Evolutionary conservation across 2,329 filamentous ascomycete genomes (phyloP).

Genomic region (Colletotrichum gloeosporioides): DNA sequence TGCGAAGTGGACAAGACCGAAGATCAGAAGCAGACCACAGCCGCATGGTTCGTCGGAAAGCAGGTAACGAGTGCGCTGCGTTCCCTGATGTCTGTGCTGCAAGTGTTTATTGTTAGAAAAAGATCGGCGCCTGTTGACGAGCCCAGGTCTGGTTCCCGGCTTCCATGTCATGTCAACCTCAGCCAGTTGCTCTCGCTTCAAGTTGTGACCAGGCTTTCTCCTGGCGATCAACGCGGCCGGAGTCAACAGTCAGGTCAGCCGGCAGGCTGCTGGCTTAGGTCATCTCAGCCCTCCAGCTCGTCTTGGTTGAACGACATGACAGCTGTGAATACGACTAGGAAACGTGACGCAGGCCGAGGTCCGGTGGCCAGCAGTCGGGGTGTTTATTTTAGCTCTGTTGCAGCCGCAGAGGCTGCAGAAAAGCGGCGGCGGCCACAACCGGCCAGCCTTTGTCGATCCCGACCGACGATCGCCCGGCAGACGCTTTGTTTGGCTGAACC

Average conservation of each 20-base stretch:
- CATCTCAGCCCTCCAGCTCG: neutral
- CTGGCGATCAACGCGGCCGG: neutral
- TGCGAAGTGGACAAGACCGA: neutral
- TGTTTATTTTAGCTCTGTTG: slow-evolving; percentile 12
- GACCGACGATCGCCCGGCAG: neutral
- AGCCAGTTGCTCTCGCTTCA: neutral
- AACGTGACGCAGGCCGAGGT: neutral
- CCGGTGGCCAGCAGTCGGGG: neutral
- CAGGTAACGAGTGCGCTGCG: neutral
- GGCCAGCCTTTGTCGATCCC: slow-evolving; percentile 1
- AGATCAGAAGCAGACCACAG: neutral
- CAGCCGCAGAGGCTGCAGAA: slow-evolving; percentile 10
- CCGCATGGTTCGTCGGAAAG: neutral
- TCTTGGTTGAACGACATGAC: neutral
- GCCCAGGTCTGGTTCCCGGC: neutral
- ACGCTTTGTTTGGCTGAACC: neutral
- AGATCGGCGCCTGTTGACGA: neutral
- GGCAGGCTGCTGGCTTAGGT: neutral
- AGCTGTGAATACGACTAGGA: neutral
- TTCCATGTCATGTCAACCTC: neutral
- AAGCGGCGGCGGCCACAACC: neutral
- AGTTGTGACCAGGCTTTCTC: neutral
- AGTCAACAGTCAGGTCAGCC: neutral
- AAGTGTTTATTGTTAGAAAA: neutral
- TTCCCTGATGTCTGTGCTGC: neutral